Conservation (phyloP, 106 monocot genomes). For the Dendrobium nobile region DNA sequence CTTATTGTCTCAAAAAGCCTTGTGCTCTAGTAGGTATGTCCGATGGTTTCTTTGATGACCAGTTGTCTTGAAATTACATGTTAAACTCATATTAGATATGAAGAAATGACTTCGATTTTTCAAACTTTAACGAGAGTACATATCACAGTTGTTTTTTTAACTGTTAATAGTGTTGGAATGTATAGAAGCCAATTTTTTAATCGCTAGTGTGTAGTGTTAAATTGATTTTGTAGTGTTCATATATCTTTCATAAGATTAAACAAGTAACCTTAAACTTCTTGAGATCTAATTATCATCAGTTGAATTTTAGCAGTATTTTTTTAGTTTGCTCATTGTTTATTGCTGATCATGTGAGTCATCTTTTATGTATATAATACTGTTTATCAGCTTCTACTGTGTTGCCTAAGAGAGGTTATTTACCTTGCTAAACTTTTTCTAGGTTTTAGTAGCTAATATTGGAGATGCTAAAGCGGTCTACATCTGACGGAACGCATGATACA, state of each 20-base stretch:
- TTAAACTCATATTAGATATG: neutral
- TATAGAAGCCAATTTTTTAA: neutral
- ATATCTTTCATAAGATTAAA: neutral
- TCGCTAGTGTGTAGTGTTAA: neutral
- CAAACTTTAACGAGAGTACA: neutral
- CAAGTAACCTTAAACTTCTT: neutral
- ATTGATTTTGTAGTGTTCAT: neutral
- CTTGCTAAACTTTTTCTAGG: slow-evolving; percentile 28
- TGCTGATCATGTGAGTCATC: neutral
- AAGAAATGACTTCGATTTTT: neutral
- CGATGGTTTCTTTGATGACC: neutral
- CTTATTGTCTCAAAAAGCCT: neutral
- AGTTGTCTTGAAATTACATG: neutral
- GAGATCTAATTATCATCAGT: neutral
- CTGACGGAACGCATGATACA: slow-evolving; percentile 18
- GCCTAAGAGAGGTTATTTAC: neutral
- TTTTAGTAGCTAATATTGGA: slow-evolving; percentile 83
- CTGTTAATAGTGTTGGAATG: neutral
- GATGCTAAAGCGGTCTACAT: slow-evolving; percentile 76
- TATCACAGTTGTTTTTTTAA: neutral
- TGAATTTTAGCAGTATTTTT: neutral
- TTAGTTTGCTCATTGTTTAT: neutral
- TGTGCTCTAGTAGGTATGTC: neutral
- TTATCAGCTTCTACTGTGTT: neutral
- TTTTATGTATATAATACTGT: neutral